Conservation (phyloP, 1,284 basidiomycete genomes). For the Stereum hirsutum region DNA sequence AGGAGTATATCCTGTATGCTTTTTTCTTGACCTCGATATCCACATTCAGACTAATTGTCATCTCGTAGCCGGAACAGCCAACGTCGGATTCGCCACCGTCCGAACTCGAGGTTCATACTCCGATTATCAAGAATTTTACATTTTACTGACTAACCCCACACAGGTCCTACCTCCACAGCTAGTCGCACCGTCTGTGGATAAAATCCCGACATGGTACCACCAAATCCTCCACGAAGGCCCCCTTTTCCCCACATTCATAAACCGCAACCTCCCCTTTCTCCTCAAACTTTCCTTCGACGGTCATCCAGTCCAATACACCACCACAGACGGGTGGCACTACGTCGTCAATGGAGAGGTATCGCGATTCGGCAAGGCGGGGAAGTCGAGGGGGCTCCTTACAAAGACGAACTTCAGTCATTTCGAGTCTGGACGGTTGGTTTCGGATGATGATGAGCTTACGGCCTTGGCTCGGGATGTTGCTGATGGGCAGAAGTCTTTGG, state of each 20-base stretch:
- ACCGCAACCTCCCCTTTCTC: slow-evolving; percentile 69
- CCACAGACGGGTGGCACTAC: slow-evolving; percentile 63
- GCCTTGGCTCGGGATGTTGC: slow-evolving; percentile 35
- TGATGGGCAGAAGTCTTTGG: slow-evolving; percentile 23
- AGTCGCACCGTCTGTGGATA: neutral
- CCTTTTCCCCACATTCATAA: slow-evolving; percentile 44
- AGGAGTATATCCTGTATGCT: no score
- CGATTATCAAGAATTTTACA: no score
- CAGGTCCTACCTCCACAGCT: neutral
- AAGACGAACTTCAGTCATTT: slow-evolving; percentile 34
- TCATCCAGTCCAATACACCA: slow-evolving; percentile 55
- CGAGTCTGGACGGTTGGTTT: slow-evolving; percentile 26
- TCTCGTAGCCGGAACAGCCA: slow-evolving; percentile 2
- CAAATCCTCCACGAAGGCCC: slow-evolving; percentile 40
- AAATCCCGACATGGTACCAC: slow-evolving; percentile 70
- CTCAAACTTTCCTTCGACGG: slow-evolving; percentile 73
- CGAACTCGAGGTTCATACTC: no score
- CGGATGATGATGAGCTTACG: slow-evolving; percentile 25
- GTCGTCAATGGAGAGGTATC: slow-evolving; percentile 24
- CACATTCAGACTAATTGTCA: neutral
- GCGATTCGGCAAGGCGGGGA: slow-evolving; percentile 27
- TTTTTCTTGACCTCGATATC: no score
- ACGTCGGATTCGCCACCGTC: neutral
- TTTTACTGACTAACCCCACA: no score
- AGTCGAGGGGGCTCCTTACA: slow-evolving; percentile 34